Evolutionary conservation across 2,329 filamentous ascomycete species (phyloP), one percentile per base, ranked within the genome.

Genomic region (Stylonectria norvegica): DNA sequence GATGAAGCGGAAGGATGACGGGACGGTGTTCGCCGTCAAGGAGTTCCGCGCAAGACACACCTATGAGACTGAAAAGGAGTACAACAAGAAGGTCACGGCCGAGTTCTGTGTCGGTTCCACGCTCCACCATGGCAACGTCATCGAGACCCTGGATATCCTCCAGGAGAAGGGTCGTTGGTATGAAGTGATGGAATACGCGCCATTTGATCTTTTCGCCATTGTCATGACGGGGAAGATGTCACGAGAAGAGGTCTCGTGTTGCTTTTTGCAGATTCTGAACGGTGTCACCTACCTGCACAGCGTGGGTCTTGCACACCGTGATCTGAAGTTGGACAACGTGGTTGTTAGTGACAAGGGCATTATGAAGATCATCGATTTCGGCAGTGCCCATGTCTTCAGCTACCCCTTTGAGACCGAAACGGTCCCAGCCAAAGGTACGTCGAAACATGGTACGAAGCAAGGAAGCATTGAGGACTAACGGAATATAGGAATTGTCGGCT

Each of bases 331-430:
- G 55, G 93, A 98, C 69, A 98, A 98, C 55, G 93, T 98, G 15
- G 93, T 98, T 19, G 90, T 98, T 44, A 97, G 90, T 60, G 87
- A 95, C 59, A 81, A 86, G 58, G 93, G 93, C 2, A 97, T 98
- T 56, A 95, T 98, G 89, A 98, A 98, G 67, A 86, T 98, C 50
- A 98, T 98, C 58, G 93, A 98, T 64, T 98, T 98, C 66, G 93
- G 93, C 18, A 97, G 90, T 68, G 91, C 93, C 1, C 90, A 93
- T 52, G 91, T 98, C 28, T 98, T 95, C 70, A 83, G 87, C 57
- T 98, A 98, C 72, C 93, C 93, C 0, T 97, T 98, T 59, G 93
- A 98, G 67, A 89, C 83, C 50, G 88, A 55, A 30, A 61, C 57
- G 6, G 65, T 67, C 15, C 53, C 60, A 8, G 65, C 65, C 5